Percentiles rank a stretch among this genome's conserved stretches.
phyloP scores from a whole-genome alignment of 2,329 filamentous ascomycete species.

The Xylariaceae sp. region DNA sequence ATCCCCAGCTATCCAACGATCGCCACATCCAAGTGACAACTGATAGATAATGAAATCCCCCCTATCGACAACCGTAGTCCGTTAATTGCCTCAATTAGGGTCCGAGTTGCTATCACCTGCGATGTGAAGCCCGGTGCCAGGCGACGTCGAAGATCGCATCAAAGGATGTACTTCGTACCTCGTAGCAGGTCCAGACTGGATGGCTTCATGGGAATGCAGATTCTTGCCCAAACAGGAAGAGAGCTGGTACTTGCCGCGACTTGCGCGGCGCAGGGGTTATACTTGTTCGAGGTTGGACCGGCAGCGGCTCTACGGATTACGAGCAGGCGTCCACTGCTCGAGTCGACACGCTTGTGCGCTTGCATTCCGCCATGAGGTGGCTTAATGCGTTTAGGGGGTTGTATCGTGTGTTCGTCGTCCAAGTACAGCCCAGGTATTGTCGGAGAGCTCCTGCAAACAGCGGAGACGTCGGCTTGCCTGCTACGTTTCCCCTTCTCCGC shows the following conservation, averaged over 20 bases:
- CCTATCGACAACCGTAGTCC: slow-evolving; percentile 4
- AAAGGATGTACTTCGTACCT: background rate
- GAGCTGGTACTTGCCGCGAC: background rate
- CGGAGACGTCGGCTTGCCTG: background rate
- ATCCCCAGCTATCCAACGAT: too few relatives aligned
- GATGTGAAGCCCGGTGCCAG: background rate
- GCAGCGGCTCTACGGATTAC: background rate
- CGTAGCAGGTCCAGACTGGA: background rate
- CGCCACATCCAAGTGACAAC: too few relatives aligned
- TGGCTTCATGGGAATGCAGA: background rate
- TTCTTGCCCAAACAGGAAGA: background rate
- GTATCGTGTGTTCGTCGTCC: background rate
- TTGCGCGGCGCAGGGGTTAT: background rate
- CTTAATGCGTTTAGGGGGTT: background rate
- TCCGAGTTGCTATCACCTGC: slow-evolving; percentile 12
- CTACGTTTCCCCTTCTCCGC: slow-evolving; percentile 10
- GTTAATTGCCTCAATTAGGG: slow-evolving; percentile 3
- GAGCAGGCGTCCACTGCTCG: background rate
- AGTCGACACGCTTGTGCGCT: background rate
- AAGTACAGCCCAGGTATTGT: slow-evolving; percentile 2
- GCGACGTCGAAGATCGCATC: slow-evolving; percentile 7
- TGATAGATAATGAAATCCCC: background rate
- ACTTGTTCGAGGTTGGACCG: background rate
- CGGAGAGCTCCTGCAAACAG: slow-evolving; percentile 17
- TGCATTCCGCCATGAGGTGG: background rate